A percentile compares a stretch with the other conserved stretches of the same genome.
These are phyloP conservation scores for Ogataea thermomethanolica DNA, from an alignment of 805 yeast species.

Conservation along the genomic window DNA sequence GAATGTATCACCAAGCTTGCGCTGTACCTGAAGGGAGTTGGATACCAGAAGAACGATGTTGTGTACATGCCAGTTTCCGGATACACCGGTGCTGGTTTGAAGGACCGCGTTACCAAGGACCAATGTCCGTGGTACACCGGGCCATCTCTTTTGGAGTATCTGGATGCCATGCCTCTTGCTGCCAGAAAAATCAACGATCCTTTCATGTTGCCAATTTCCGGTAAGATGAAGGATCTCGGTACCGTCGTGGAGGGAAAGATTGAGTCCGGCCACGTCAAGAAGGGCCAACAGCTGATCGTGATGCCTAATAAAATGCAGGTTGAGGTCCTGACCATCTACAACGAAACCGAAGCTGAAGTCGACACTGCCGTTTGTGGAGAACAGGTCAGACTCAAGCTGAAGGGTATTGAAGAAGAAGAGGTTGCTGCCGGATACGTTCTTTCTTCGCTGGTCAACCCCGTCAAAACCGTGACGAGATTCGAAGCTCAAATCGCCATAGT, in stretches of 20 bases:
- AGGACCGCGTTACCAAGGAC: constrained; percentile 68
- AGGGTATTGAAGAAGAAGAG: constrained; percentile 97
- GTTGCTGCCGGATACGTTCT: constrained; percentile 87
- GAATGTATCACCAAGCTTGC: constrained; percentile 88
- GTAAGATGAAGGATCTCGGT: constrained; percentile 96
- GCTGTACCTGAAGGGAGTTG: constrained; percentile 78
- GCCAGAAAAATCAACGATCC: constrained; percentile 91
- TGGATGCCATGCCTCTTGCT: constrained; percentile 76
- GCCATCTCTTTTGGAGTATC: constrained; percentile 84
- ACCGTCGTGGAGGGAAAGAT: constrained; percentile 97
- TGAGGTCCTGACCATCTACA: constrained; percentile 83
- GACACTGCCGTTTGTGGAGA: constrained; percentile 92
- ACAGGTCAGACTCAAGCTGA: constrained; percentile 89
- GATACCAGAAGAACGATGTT: constrained; percentile 85
- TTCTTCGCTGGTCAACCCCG: constrained; percentile 82
- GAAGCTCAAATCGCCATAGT: constrained; percentile 97
- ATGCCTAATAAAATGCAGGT: constrained; percentile 90
- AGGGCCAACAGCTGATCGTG: constrained; percentile 67
- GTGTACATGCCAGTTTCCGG: constrained; percentile 97
- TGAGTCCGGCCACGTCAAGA: constrained; percentile 90
- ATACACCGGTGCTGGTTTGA: constrained; percentile 94
- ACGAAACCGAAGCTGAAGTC: constrained; percentile 95
- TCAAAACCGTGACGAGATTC: constrained; percentile 82
- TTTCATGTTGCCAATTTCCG: constrained; percentile 93
- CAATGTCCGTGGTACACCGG: constrained; percentile 94